phyloP scores from a whole-genome alignment of 106 monocot species.

The Apostasia ramifera region DNA sequence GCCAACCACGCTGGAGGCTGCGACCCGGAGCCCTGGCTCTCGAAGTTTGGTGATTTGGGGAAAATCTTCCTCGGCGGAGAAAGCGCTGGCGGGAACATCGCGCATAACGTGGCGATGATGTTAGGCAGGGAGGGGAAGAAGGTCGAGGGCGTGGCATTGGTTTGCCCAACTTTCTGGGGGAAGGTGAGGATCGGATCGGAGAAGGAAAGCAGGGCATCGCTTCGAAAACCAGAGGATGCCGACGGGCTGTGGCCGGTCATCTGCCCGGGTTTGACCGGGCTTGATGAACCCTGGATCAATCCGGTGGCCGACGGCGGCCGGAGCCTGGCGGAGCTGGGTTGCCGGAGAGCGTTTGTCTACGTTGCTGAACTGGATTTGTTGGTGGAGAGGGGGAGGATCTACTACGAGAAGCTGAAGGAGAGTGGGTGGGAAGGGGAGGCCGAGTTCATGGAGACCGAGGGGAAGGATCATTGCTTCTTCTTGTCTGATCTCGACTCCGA shows the following conservation, averaged over 20 bases:
- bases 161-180: conserved; percentile 5
- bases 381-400: neutral
- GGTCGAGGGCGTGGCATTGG: conserved; percentile 2
- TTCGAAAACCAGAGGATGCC: neutral
- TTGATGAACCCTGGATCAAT: neutral
- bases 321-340: neutral
- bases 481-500: neutral
- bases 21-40: neutral
- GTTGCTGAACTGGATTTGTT: conserved; percentile 2
- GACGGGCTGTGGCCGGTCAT: neutral
- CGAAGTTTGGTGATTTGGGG: neutral
- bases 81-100: conserved; percentile 5
- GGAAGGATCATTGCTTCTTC: neutral
- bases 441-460: neutral
- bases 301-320: neutral
- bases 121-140: neutral
- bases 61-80: neutral
- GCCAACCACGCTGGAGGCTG: neutral
- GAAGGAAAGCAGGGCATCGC: neutral
- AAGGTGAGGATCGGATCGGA: neutral
- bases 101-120: conserved; percentile 3
- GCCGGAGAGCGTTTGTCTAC: neutral
- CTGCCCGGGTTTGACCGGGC: neutral
- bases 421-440: conserved; percentile 10
- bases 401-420: conserved; percentile 10